These are phyloP conservation scores for Lentinula edodes DNA, from an alignment of 768 basidiomycete species.

Conservation along the genomic window DNA sequence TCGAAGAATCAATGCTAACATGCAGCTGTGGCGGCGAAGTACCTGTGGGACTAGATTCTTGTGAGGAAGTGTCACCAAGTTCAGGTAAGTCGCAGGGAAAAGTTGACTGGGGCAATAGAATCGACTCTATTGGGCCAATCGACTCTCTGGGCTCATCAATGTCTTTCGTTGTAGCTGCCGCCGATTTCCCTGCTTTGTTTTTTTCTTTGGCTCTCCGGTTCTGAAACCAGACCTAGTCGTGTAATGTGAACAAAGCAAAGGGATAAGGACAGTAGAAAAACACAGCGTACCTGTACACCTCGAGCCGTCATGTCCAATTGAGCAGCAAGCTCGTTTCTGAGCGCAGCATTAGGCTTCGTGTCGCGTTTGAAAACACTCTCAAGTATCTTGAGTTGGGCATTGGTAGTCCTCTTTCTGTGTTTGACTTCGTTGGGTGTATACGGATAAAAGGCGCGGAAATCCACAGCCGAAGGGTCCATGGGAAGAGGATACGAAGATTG, in stretches of 20 bases:
- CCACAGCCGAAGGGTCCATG: slow-evolving; percentile 64
- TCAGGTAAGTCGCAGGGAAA: slow-evolving; percentile 13
- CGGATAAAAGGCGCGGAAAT: slow-evolving; percentile 83
- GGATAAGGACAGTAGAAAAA: background rate
- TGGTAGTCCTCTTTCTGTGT: slow-evolving; percentile 87
- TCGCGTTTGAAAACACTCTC: slow-evolving; percentile 83
- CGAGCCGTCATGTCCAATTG: slow-evolving; percentile 89
- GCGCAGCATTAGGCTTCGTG: slow-evolving; percentile 83
- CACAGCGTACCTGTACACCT: slow-evolving; percentile 79
- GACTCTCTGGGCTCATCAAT: background rate
- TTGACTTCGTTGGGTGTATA: slow-evolving; percentile 92
- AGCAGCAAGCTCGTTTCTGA: slow-evolving; percentile 74
- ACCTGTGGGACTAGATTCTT: slow-evolving; percentile 21
- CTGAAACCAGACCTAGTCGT: slow-evolving; percentile 2
- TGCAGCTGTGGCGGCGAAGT: slow-evolving; percentile 36
- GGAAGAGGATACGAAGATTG: slow-evolving; percentile 39
- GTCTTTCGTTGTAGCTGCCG: background rate
- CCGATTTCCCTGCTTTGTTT: slow-evolving; percentile 44
- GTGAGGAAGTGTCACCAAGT: slow-evolving; percentile 15
- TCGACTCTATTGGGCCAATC: background rate
- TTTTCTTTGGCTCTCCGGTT: slow-evolving; percentile 82
- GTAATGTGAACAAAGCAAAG: slow-evolving; percentile 1
- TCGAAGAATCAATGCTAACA: slow-evolving; percentile 28
- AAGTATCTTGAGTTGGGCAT: slow-evolving; percentile 82
- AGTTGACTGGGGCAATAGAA: slow-evolving; percentile 4